These are phyloP conservation scores for Hygrophoropsis aurantiaca DNA, from an alignment of 768 basidiomycete species.

Conservation along the genomic window DNA sequence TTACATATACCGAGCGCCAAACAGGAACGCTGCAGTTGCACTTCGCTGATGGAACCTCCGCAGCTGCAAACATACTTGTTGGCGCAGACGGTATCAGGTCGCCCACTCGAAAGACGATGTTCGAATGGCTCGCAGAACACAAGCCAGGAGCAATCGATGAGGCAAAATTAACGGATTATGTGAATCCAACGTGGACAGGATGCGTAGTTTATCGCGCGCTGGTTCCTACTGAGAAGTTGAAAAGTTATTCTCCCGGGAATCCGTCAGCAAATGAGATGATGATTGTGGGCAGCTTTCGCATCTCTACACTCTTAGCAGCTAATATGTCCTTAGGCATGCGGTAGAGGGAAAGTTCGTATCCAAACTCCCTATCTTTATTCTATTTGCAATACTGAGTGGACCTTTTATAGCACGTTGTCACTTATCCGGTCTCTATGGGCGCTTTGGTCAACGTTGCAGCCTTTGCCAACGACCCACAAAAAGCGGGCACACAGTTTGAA, in stretches of 20 bases:
- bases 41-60: slow-evolving; percentile 33
- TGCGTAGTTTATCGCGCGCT: slow-evolving; percentile 38
- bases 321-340: slow-evolving; percentile 13
- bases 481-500: slow-evolving; percentile 26
- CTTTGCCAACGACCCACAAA: slow-evolving; percentile 23
- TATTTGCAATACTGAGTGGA: background rate
- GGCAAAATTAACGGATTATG: slow-evolving; percentile 5
- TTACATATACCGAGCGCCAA: slow-evolving; percentile 16
- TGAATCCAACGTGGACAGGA: slow-evolving; percentile 41
- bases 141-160: slow-evolving; percentile 20
- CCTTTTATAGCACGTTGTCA: slow-evolving; percentile 33
- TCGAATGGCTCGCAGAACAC: slow-evolving; percentile 16
- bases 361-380: background rate
- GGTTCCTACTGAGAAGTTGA: slow-evolving; percentile 31
- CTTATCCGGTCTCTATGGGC: slow-evolving; percentile 37
- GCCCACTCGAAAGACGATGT: slow-evolving; percentile 10
- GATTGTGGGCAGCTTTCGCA: slow-evolving; percentile 15
- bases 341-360: background rate
- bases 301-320: slow-evolving; percentile 9
- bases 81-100: slow-evolving; percentile 41
- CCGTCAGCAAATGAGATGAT: slow-evolving; percentile 14
- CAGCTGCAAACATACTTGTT: slow-evolving; percentile 37
- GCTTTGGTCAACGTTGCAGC: slow-evolving; percentile 34
- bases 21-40: slow-evolving; percentile 12
- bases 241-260: slow-evolving; percentile 20